Evolutionary conservation across 2,329 filamentous ascomycete genomes (phyloP).

Genomic region (Byssothecium circinans): DNA sequence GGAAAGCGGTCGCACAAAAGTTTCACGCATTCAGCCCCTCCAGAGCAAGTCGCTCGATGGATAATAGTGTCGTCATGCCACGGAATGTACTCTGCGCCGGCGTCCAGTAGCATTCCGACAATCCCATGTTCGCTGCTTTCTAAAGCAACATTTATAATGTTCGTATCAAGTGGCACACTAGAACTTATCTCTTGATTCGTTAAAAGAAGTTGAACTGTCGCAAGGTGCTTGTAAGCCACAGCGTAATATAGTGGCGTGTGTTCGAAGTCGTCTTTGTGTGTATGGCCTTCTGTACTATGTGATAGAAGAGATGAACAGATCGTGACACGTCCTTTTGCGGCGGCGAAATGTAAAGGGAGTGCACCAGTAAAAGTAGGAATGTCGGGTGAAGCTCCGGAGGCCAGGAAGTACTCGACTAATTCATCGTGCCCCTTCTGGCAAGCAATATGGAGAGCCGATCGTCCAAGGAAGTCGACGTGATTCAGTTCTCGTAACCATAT

Average conservation of each 20-base stretch:
- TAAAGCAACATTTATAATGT: too few relatives aligned
- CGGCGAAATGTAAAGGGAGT: conserved; percentile 3
- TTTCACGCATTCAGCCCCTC: too few relatives aligned
- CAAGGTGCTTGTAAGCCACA: background rate
- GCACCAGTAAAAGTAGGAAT: background rate
- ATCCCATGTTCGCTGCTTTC: too few relatives aligned
- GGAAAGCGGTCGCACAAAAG: too few relatives aligned
- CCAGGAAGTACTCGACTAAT: background rate
- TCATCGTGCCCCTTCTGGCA: background rate
- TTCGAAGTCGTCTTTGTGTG: background rate
- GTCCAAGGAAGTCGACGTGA: conserved; percentile 3
- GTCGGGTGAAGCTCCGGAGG: background rate
- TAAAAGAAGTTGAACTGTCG: too few relatives aligned
- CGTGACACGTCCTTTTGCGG: background rate
- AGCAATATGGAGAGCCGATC: conserved; percentile 3
- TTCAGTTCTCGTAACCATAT: background rate
- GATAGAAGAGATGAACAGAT: conserved; percentile 1
- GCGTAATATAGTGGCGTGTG: background rate
- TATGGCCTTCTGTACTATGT: background rate
- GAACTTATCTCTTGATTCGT: too few relatives aligned
- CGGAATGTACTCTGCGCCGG: too few relatives aligned
- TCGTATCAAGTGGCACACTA: too few relatives aligned
- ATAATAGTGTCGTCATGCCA: too few relatives aligned
- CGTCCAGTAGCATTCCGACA: too few relatives aligned
- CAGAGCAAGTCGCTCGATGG: too few relatives aligned